phyloP scores from a whole-genome alignment of 805 yeast genomes.

The Candida nanaspora region DNA sequence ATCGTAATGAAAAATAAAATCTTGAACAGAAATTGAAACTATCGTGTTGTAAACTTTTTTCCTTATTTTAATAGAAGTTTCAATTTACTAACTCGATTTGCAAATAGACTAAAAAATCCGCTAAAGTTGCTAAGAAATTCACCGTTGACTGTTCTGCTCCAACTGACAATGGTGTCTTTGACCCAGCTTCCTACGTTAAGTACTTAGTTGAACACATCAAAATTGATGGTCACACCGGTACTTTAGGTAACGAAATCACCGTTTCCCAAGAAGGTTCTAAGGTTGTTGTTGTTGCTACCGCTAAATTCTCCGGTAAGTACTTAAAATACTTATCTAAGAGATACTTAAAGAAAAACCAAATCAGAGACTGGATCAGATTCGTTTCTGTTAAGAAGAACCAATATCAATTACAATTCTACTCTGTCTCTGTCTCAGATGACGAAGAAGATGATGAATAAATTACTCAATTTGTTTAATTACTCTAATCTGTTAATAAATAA shows the following conservation, averaged over 20 bases:
- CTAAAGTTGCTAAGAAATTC: conserved; percentile 76
- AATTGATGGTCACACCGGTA: conserved; percentile 94
- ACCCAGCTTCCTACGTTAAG: conserved; percentile 96
- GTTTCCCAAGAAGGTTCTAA: conserved; percentile 82
- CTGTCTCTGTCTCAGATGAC: conserved; percentile 90
- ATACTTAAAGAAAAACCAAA: conserved; percentile 99
- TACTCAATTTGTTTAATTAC: background rate
- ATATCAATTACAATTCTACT: conserved; percentile 98
- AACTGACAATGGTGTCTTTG: conserved; percentile 95
- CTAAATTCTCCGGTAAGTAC: conserved; percentile 99
- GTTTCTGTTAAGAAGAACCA: conserved; percentile 92
- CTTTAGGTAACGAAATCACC: conserved; percentile 92
- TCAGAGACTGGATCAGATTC: conserved; percentile 99
- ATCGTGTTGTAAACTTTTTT: no score
- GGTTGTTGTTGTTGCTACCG: conserved; percentile 79
- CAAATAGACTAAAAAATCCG: conserved; percentile 64
- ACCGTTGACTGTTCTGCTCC: conserved; percentile 96
- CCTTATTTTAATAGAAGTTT: no score
- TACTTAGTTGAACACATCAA: conserved; percentile 98
- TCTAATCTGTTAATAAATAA: conserved; percentile 2
- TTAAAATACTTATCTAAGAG: conserved; percentile 99
- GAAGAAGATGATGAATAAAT: conserved; percentile 88
- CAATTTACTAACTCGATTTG: conserved; percentile 5
- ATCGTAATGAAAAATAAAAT: no score
- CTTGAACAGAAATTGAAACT: no score